Base-by-base conservation (phyloP, 176 grass and related monocot species). In the Chrysopogon serrulatus region DNA sequence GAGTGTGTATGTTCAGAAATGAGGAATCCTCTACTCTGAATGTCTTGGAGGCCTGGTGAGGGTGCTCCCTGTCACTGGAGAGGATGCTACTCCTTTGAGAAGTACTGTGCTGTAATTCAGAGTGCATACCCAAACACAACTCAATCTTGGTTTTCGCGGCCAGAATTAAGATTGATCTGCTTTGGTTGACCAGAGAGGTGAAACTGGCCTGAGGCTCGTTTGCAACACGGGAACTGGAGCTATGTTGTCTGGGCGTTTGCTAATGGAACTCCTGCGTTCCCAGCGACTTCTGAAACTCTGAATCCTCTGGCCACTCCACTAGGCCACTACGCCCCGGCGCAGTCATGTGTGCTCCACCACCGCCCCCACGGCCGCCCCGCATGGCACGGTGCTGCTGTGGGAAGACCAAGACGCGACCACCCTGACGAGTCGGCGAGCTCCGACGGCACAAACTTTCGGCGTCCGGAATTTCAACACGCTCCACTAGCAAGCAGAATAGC, bases 391-490 rank as follows among this genome's bases (percentile, higher is more conserved):
- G 68, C 36, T 43, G 2, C n/a, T n/a, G 68, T 43, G 37, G 15
- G 64, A 28, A 26, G 23, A 23, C 51, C 10, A 43, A 28, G 44
- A 67, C 62, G 74, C 64, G 19, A 18, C 14, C 21, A 47, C 33
- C 83, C 33, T 3, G 65, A 35, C 60, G 76, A 35, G 24, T 21
- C 37, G 65, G 23, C 37, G 36, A 35, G 10, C 41, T 61, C 21
- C 53, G 12, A 13, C 30, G 62, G 13, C 5, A 27, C 24, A 44
- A 44, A 41, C 81, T 85, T 80, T 85, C 87, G 70, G 77, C 5
- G 13, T 18, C 10, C 3, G 19, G 33, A 64, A 83, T 71, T 69
- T 69, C 72, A 60, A 76, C 78, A n/a, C 60, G 71, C 40, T 43
- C 3, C 54, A 33, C 37, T 69, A 45, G 35, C 37, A 53, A 53